phyloP scores from a whole-genome alignment of 139 green algal genomes.

The Closterium sp. region DNA sequence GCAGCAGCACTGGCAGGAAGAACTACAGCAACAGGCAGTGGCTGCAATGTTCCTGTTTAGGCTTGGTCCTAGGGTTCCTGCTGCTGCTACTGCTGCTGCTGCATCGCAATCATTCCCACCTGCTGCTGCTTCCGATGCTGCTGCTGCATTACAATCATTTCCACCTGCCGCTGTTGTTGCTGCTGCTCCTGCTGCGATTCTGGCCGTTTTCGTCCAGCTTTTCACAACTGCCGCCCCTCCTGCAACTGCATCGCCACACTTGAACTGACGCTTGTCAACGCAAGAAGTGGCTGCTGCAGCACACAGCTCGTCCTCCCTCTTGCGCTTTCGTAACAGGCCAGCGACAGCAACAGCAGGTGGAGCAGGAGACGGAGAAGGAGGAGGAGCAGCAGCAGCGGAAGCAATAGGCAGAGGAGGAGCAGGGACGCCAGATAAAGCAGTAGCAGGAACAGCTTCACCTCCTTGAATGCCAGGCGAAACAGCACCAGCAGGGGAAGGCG shows the following conservation, averaged over 20 bases:
- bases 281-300: too few species aligned
- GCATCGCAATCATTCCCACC: too few species aligned
- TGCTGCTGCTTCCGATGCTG: not conserved
- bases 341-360: not conserved
- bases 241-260: too few species aligned
- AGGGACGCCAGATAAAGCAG: not conserved
- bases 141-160: not conserved
- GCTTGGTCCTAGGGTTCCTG: not conserved
- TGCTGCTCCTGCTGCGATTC: not conserved
- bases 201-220: not conserved
- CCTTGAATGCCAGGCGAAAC: too few species aligned
- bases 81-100: not conserved
- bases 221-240: too few species aligned
- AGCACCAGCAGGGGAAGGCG: not conserved
- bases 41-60: not conserved
- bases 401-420: not conserved
- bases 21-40: not conserved
- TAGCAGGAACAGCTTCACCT: not conserved
- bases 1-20: conserved; percentile 1
- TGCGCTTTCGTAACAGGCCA: not conserved
- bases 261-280: too few species aligned
- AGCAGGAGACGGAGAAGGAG: too few species aligned
- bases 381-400: too few species aligned
- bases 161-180: too few species aligned
- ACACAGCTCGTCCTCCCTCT: not conserved